Conservation (phyloP, 208 protist genomes). For the Wallacemonas sp. region DNA sequence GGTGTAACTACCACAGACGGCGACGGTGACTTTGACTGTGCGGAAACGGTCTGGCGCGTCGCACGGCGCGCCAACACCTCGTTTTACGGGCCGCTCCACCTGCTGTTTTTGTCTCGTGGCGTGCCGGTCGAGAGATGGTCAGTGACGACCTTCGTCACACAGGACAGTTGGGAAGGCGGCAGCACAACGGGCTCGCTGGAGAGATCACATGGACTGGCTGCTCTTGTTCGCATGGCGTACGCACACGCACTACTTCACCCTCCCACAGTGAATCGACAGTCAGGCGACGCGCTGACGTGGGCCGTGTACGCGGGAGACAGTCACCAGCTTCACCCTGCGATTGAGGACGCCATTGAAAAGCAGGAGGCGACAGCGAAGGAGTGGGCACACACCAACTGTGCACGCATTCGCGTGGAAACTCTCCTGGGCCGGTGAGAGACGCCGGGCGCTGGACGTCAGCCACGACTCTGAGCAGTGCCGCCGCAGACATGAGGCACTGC, state of each 20-base stretch:
- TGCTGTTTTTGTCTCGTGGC: slow-evolving; percentile 33
- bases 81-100: slow-evolving; percentile 33
- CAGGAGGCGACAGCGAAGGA: neutral
- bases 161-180: too few relatives aligned
- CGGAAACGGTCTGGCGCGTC: slow-evolving; percentile 29
- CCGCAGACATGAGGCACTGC: neutral
- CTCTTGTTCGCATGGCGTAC: neutral
- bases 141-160: slow-evolving; percentile 33
- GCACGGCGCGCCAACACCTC: neutral
- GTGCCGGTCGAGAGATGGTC: slow-evolving; percentile 41
- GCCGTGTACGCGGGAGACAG: neutral
- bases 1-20: slow-evolving; percentile 38
- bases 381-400: neutral
- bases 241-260: neutral
- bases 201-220: too few relatives aligned
- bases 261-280: too few relatives aligned
- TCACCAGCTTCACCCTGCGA: neutral
- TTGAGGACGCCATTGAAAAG: neutral
- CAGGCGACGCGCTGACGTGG: too few relatives aligned
- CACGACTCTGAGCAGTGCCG: too few relatives aligned
- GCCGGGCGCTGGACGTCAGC: too few relatives aligned
- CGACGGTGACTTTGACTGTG: slow-evolving; percentile 30
- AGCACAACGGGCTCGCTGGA: too few relatives aligned
- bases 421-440: too few relatives aligned
- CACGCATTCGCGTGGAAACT: neutral